Base-by-base conservation (phyloP, 1,284 basidiomycete species). In the Meira miltonrushii region DNA sequence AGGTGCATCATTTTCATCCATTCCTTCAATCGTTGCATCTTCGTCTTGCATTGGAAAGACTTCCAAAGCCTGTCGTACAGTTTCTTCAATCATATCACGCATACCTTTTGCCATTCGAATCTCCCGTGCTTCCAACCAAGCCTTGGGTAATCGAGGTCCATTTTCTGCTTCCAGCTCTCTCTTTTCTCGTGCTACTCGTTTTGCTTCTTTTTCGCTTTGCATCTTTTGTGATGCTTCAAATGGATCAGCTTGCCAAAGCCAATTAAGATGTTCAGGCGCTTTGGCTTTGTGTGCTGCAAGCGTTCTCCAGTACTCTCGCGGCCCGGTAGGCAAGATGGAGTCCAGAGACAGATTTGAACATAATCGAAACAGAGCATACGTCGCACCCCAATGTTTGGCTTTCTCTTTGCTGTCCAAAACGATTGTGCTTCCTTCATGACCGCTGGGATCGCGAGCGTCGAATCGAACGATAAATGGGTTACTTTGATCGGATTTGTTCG, bases 61-160 rank as follows among this genome's bases (percentile, higher is more conserved):
- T 47, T 57, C 59, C 44, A 81, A 64, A n/a, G 87, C 89, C 83
- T 86, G 84, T 75, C 88, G 88, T n/a, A 94, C 85, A 0, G 86
- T 85, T 21, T 84, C 83, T 79, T 96, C 92, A 6, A 93, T 88
- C 57, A 86, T 80, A 64, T 92, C 90, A 40, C 92, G 83, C 57
- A 95, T 80, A 11, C 80, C 79, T 19, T 82, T 82, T 0, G 89
- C 86, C 89, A 96, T 92, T 74, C 85, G 87, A 17, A 93, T 91
- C 77, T 95, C 92, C 0, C 88, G 87, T 3, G 84, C 85, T 54
- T 85, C 82, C 49, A 83, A 81, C 80, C 88, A 90, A 58, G 84
- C 83, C 23, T 81, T 81, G n/a, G 79, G 75, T 3, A 80, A 71
- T 13, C 64, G 58, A 15, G 46, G 61, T 8, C 59, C 62, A 10